A percentile compares a stretch with the other conserved stretches of the same genome.
Conservation (phyloP, 2,329 filamentous ascomycete genomes). For the Diaporthe ilicicola region DNA sequence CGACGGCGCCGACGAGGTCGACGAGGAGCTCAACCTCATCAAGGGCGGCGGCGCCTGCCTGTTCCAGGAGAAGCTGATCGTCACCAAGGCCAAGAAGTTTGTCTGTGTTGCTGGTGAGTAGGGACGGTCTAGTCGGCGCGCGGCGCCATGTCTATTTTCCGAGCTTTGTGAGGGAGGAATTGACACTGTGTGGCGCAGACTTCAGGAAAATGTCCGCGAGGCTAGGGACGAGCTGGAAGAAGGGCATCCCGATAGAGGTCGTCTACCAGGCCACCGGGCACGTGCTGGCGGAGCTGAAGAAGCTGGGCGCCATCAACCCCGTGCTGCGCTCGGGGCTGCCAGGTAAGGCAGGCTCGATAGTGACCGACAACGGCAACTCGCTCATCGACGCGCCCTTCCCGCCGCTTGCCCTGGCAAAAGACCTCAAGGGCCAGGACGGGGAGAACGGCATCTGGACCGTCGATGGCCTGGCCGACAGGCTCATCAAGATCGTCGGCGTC, state of each 20-base stretch:
- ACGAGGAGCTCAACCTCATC: constrained; percentile 93
- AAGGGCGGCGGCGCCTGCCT: constrained; percentile 98
- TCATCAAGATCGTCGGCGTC: constrained; percentile 86
- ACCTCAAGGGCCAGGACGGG: constrained; percentile 59
- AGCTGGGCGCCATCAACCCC: constrained; percentile 77
- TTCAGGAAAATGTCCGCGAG: constrained; percentile 87
- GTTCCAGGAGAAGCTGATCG: constrained; percentile 97
- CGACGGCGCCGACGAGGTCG: constrained; percentile 96
- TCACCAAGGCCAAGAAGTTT: constrained; percentile 83
- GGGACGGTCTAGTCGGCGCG: background rate
- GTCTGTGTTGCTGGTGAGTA: constrained; percentile 81
- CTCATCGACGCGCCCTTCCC: constrained; percentile 93
- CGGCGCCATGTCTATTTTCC: background rate
- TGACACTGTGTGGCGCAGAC: constrained; percentile 60
- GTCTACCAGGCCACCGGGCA: constrained; percentile 82
- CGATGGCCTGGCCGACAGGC: constrained; percentile 72
- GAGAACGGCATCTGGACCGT: constrained; percentile 82
- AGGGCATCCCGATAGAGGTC: constrained; percentile 90
- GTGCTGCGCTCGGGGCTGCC: constrained; percentile 76
- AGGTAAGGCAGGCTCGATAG: constrained; percentile 81
- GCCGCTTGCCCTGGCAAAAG: constrained; percentile 71
- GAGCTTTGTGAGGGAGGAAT: no score
- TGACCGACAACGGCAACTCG: constrained; percentile 85
- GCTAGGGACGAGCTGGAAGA: constrained; percentile 79
- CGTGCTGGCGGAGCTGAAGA: constrained; percentile 76